Evolutionary conservation across 2,329 filamentous ascomycete genomes (phyloP), one percentile per base, ranked within the genome.

Genomic region (Colletotrichum truncatum): DNA sequence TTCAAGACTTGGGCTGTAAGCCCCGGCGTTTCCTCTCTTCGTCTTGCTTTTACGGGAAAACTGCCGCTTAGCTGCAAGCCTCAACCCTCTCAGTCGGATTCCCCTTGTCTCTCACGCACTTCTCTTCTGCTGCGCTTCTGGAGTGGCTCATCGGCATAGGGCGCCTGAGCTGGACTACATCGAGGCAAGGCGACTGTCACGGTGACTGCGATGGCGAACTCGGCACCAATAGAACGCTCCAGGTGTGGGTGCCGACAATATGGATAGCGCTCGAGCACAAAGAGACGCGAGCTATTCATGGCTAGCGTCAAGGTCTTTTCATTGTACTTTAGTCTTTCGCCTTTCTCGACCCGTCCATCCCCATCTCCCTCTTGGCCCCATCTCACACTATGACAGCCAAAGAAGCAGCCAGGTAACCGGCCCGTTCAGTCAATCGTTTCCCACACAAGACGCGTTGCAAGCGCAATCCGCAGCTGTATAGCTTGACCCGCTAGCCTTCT

Each of bases 211-310:
- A 56, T 14, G 34, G 43, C 51, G 49, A 63, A 26, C 25, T 25
- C 57, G 49, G 62, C 34, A 51, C 43, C 23, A 51, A 26, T 36
- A 51, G 41, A 30, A 51, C 25, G 43, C 14, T 36, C 28, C 18
- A 18, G 4, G 32, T n/a, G 28, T 25, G 41, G 49, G 23, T 38
- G 51, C 62, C 14, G 62, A 43, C 18, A 34, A 26, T 43, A 45
- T 51, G 57, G 45, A 39, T 45, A 51, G 34, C 34, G 54, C 62
- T 55, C 32, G 30, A 21, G 36, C 51, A 51, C 41, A 55, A 63
- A 63, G 58, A 23, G 16, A 43, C 10, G 23, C 32, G 14, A 16
- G 49, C 41, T 55, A 55, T 48, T 62, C 32, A 49, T 28, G 32
- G 43, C 16, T 63, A 51, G 43, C 51, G 36, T 11, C 49, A 8